phyloP scores from a whole-genome alignment of 106 monocot species.

The Dioscorea alata region DNA sequence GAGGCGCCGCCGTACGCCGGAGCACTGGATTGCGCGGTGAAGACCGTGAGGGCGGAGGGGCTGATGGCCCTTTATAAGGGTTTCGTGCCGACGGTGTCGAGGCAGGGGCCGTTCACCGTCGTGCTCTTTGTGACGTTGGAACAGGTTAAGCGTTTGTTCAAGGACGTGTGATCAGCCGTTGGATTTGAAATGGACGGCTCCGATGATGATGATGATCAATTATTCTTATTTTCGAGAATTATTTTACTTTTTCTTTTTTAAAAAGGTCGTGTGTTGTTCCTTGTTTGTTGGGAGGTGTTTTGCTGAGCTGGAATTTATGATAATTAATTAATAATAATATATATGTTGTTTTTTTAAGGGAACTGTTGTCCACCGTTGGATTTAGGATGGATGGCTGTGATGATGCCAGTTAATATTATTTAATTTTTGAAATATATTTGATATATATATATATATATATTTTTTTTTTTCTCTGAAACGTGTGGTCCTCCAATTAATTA shows the following conservation, averaged over 20 bases:
- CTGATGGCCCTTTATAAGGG: conserved; percentile 48
- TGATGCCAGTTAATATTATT: too few relatives aligned
- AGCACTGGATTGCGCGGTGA: conserved; percentile 47
- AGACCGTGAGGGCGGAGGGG: conserved; percentile 58
- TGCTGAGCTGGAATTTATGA: background rate
- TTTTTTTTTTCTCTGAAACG: too few relatives aligned
- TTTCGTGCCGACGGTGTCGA: conserved; percentile 60
- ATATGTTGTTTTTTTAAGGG: background rate
- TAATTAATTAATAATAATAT: background rate
- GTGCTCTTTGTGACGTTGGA: conserved; percentile 83
- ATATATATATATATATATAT: too few relatives aligned
- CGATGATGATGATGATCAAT: conserved; percentile 12
- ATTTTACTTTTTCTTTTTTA: background rate
- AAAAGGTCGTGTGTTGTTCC: background rate
- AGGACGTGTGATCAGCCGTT: conserved; percentile 25
- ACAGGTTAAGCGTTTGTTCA: conserved; percentile 59
- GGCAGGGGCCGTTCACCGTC: conserved; percentile 78
- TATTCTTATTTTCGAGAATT: background rate
- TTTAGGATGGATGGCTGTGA: too few relatives aligned
- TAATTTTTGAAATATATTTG: too few relatives aligned
- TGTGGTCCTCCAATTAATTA: too few relatives aligned
- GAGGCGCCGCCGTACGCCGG: conserved; percentile 41
- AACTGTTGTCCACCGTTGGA: too few relatives aligned
- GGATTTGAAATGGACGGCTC: background rate
- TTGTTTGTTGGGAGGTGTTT: background rate